A percentile compares a stretch with the other conserved stretches of the same genome.
Conservation (phyloP, 805 yeast genomes). For the Nakazawaea wickerhamii region DNA sequence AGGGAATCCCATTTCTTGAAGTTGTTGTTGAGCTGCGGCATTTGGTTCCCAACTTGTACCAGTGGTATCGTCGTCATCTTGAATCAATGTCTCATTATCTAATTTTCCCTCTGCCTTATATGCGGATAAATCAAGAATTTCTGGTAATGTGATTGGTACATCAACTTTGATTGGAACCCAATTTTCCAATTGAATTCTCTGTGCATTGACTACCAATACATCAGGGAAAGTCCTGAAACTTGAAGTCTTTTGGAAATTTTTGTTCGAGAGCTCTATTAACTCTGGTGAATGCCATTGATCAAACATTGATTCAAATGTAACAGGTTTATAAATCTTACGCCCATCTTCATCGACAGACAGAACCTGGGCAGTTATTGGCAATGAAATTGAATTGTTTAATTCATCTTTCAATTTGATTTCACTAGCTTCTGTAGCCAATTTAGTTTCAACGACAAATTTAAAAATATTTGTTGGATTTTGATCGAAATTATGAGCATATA, state of each 20-base stretch:
- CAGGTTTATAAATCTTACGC: slow-evolving; percentile 40
- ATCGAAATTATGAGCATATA: slow-evolving; percentile 28
- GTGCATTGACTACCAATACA: slow-evolving; percentile 64
- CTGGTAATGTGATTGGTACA: slow-evolving; percentile 57
- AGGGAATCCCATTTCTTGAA: slow-evolving; percentile 86
- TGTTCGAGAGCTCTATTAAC: slow-evolving; percentile 56
- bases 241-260: slow-evolving; percentile 32
- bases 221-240: slow-evolving; percentile 64
- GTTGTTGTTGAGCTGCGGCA: slow-evolving; percentile 43
- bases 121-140: slow-evolving; percentile 36
- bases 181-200: slow-evolving; percentile 75
- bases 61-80: slow-evolving; percentile 29
- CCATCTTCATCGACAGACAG: slow-evolving; percentile 36
- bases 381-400: slow-evolving; percentile 55
- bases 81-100: slow-evolving; percentile 33
- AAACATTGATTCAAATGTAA: slow-evolving; percentile 47
- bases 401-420: slow-evolving; percentile 55
- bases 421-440: slow-evolving; percentile 45
- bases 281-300: slow-evolving; percentile 41
- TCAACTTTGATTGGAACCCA: slow-evolving; percentile 87
- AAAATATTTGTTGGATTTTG: slow-evolving; percentile 49
- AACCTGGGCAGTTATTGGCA: slow-evolving; percentile 48
- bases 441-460: slow-evolving; percentile 60
- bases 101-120: slow-evolving; percentile 38
- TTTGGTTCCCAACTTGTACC: slow-evolving; percentile 36